phyloP scores from a whole-genome alignment of 2,329 filamentous ascomycete genomes.

The Alternaria ventricosa region DNA sequence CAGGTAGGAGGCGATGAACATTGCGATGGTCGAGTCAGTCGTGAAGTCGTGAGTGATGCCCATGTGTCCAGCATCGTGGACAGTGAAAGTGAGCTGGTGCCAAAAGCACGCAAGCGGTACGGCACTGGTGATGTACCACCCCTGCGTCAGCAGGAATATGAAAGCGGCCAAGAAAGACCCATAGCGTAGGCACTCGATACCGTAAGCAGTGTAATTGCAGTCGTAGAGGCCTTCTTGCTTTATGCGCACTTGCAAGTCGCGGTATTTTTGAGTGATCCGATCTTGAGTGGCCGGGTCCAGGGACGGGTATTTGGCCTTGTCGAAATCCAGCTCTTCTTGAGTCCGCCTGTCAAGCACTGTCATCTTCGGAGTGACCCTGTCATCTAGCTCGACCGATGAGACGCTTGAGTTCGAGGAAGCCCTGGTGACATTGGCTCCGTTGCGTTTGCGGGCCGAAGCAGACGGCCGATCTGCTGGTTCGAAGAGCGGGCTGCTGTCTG shows the following conservation, averaged over 20 bases:
- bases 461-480: slow-evolving; percentile 56
- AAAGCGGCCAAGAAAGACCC: slow-evolving; percentile 68
- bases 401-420: slow-evolving; percentile 66
- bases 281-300: slow-evolving; percentile 77
- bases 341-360: slow-evolving; percentile 77
- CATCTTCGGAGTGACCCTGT: slow-evolving; percentile 51
- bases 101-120: slow-evolving; percentile 82
- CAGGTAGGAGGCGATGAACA: slow-evolving; percentile 86
- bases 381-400: slow-evolving; percentile 58
- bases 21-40: slow-evolving; percentile 82
- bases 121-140: slow-evolving; percentile 66
- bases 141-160: slow-evolving; percentile 55
- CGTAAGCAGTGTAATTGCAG: slow-evolving; percentile 84
- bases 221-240: slow-evolving; percentile 77
- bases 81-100: slow-evolving; percentile 94
- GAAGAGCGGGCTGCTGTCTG: slow-evolving; percentile 64
- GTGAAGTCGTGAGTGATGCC: slow-evolving; percentile 93
- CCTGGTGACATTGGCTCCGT: slow-evolving; percentile 43
- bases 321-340: slow-evolving; percentile 74
- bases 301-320: slow-evolving; percentile 80
- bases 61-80: slow-evolving; percentile 96
- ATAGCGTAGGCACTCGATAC: slow-evolving; percentile 76
- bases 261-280: slow-evolving; percentile 79
- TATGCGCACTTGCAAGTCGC: slow-evolving; percentile 75
- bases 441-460: slow-evolving; percentile 47